A percentile compares a stretch with the other conserved stretches of the same genome.
Conservation (phyloP, 331 rosid species). For the Erythrophleum ivorense region DNA sequence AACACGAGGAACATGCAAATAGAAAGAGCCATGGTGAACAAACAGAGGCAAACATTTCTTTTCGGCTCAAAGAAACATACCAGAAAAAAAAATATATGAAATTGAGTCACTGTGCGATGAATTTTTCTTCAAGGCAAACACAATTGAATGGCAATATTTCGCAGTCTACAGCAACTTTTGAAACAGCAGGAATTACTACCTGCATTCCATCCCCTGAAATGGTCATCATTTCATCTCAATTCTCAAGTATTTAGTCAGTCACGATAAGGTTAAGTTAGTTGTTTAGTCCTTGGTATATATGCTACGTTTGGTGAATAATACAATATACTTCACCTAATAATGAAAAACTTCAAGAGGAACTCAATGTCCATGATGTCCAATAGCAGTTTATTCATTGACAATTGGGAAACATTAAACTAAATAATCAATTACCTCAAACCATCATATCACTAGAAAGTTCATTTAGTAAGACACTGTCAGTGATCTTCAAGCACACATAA, state of each 20-base stretch:
- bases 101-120: background rate
- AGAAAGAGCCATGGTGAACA: constrained; percentile 14
- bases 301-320: constrained; percentile 5
- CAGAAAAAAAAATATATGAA: background rate
- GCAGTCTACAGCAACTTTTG: constrained; percentile 6
- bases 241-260: background rate
- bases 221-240: constrained; percentile 2
- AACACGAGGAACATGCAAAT: constrained; percentile 15
- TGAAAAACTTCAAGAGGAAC: constrained; percentile 13
- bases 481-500: constrained; percentile 1
- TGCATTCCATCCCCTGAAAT: background rate
- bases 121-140: constrained; percentile 14
- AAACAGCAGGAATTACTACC: background rate
- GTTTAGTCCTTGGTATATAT: background rate
- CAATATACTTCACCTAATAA: constrained; percentile 1
- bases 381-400: background rate
- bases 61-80: background rate
- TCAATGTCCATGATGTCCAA: background rate
- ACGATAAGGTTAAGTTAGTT: constrained; percentile 1
- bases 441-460: constrained; percentile 5
- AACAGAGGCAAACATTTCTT: background rate
- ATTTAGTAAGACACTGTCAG: background rate
- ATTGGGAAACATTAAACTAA: background rate
- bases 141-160: background rate
- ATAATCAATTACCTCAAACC: constrained; percentile 25